Conservation (phyloP, 306 rosid genomes). For the Cyclanthera cordifolia region DNA sequence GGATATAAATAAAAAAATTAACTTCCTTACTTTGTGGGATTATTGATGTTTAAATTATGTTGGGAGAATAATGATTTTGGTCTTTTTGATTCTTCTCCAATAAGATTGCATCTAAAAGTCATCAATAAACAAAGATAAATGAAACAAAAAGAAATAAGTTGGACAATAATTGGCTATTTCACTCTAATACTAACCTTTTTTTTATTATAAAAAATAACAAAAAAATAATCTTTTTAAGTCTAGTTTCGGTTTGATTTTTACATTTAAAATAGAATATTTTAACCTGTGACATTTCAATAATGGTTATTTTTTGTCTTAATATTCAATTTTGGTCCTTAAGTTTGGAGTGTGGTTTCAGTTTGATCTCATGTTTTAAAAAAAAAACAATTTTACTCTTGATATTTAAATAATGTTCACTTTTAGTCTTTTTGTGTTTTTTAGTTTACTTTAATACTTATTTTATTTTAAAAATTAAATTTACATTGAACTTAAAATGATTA, state of each 20-base stretch:
- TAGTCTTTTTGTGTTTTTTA: too few species aligned
- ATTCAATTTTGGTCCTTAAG: too few species aligned
- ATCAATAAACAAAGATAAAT: background rate
- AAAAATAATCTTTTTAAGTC: background rate
- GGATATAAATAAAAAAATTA: background rate
- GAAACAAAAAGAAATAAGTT: background rate
- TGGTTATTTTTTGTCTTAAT: too few species aligned
- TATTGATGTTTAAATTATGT: background rate
- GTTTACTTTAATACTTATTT: too few species aligned
- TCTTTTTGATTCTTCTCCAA: constrained; percentile 7
- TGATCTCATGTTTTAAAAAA: too few species aligned
- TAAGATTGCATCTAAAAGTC: constrained; percentile 1
- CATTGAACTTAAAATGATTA: too few species aligned
- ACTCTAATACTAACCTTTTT: background rate
- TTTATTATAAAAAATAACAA: background rate
- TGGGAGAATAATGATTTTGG: background rate
- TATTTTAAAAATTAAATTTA: too few species aligned
- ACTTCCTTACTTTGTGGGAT: background rate
- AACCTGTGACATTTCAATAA: too few species aligned
- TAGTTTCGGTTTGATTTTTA: too few species aligned
- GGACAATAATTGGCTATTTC: background rate
- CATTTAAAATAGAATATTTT: background rate
- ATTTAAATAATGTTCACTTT: too few species aligned
- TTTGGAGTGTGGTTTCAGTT: too few species aligned
- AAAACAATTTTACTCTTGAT: too few species aligned